Conservation (phyloP, 495 filamentous ascomycete genomes). For the Podospora pseudopauciseta region DNA sequence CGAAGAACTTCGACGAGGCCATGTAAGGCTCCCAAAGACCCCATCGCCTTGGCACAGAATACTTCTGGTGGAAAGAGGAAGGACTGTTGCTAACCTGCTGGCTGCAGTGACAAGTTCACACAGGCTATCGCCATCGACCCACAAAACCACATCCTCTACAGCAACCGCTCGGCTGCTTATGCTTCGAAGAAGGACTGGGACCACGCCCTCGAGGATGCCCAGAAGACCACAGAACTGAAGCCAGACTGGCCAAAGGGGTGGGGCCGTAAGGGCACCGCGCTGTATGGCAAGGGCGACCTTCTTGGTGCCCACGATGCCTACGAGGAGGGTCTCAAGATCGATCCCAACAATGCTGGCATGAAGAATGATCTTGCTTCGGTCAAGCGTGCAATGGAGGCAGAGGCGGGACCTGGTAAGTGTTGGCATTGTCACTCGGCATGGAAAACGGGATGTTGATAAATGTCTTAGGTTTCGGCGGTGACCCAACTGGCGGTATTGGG, state of each 20-base stretch:
- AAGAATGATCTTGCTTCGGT: slow-evolving; percentile 82
- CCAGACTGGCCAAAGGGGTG: slow-evolving; percentile 98
- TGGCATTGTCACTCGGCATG: not conserved
- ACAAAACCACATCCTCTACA: slow-evolving; percentile 91
- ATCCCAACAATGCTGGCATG: slow-evolving; percentile 87
- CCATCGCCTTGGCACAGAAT: not conserved
- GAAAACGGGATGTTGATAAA: slow-evolving; percentile 2
- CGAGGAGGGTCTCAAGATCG: slow-evolving; percentile 84
- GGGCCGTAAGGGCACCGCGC: slow-evolving; percentile 84
- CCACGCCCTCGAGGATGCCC: slow-evolving; percentile 81
- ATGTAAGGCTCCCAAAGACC: slow-evolving; percentile 62
- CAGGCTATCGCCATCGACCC: slow-evolving; percentile 89
- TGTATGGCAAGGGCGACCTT: slow-evolving; percentile 82
- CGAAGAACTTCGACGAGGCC: slow-evolving; percentile 92
- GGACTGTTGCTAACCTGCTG: not conserved
- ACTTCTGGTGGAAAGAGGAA: not conserved
- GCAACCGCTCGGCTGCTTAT: slow-evolving; percentile 95
- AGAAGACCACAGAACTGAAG: slow-evolving; percentile 89
- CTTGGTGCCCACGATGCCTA: slow-evolving; percentile 83
- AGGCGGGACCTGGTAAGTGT: slow-evolving; percentile 55
- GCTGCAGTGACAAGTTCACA: slow-evolving; percentile 78
- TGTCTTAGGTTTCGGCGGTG: slow-evolving; percentile 35
- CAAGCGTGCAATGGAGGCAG: slow-evolving; percentile 84
- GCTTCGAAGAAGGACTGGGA: slow-evolving; percentile 84
- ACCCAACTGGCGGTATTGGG: slow-evolving; percentile 73